Evolutionary conservation across 164 flowering plant species (phyloP).

Genomic region (Aristolochia contorta): DNA sequence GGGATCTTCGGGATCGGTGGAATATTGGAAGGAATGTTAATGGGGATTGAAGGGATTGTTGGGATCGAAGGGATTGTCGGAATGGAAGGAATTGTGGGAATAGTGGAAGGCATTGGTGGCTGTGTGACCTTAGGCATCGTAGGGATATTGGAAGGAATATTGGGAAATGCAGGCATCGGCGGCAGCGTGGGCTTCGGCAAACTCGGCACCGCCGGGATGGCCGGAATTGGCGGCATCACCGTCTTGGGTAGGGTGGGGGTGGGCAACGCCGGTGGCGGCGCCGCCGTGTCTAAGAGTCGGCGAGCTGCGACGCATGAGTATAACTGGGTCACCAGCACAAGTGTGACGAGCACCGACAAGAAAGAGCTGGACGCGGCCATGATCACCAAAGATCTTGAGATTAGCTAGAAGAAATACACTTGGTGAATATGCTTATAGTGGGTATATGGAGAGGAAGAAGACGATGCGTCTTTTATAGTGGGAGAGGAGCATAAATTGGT

Average conservation of each 20-base stretch:
- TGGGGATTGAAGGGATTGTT: too few relatives aligned
- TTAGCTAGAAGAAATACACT: too few relatives aligned
- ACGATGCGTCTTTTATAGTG: too few relatives aligned
- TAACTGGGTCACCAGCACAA: background rate
- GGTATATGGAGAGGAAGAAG: too few relatives aligned
- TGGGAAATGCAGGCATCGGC: conserved; percentile 2
- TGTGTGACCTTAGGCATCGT: background rate
- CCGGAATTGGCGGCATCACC: background rate
- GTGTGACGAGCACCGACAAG: background rate
- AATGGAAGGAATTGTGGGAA: background rate
- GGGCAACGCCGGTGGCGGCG: conserved; percentile 1
- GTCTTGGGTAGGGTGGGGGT: background rate
- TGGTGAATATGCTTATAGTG: too few relatives aligned
- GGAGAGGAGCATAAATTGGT: too few relatives aligned
- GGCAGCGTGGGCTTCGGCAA: conserved; percentile 1
- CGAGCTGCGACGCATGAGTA: background rate
- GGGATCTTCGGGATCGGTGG: too few relatives aligned
- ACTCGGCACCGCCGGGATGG: background rate
- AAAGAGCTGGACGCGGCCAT: conserved; percentile 1
- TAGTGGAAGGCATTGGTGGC: conserved; percentile 3
- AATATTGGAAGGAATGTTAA: too few relatives aligned
- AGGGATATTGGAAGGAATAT: conserved; percentile 1
- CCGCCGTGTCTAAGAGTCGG: background rate
- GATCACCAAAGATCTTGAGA: background rate
- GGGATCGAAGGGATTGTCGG: background rate